Base-by-base conservation (phyloP, 2,329 filamentous ascomycete species). In the Talaromyces sp. region DNA sequence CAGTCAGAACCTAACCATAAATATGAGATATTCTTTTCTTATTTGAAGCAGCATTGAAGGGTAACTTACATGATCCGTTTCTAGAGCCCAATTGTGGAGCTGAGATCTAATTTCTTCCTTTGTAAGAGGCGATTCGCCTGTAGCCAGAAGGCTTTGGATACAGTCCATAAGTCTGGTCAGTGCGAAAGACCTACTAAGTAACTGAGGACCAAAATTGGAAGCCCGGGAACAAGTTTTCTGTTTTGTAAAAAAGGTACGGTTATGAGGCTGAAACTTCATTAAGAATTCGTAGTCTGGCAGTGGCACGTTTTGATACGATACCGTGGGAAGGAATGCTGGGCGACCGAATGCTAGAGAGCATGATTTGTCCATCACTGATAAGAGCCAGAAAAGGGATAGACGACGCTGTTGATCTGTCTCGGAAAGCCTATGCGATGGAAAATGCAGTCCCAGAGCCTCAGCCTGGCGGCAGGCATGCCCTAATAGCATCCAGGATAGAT, bases 281-380 rank as follows among this genome's bases (percentile, higher is more conserved):
- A 46, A 46, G 17, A n/a, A n/a, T 2, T 7, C 19, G 17, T 46
- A n/a, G 13, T 46, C 17, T 11, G 41, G 41, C 6, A 19, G 10
- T n/a, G 41, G 58, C 4, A 65, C 38, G 38, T 64, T 27, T 5
- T 43, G 52, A 51, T 64, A 65, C 4, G 61, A 24, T 1, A 55
- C 50, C 0, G 53, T 58, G 13, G 64, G 56, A 24, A 65, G 55
- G n/a, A 64, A 62, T 7, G 54, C 43, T 1, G 62, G 54, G n/a
- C 64, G 62, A 14, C 64, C 64, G n/a, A 65, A 65, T 35, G 64
- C 64, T 38, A 65, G 62, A 27, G 62, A 53, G 38, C 62, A 62
- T 3, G 64, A 64, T 50, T 64, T 65, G 49, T 65, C 64, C 14
- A 62, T 55, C 11, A 58, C 26, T 17, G 62, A 65, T 3, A 65